Evolutionary conservation across 1,284 basidiomycete species (phyloP).

Genomic region (Papiliotrema flavescens): DNA sequence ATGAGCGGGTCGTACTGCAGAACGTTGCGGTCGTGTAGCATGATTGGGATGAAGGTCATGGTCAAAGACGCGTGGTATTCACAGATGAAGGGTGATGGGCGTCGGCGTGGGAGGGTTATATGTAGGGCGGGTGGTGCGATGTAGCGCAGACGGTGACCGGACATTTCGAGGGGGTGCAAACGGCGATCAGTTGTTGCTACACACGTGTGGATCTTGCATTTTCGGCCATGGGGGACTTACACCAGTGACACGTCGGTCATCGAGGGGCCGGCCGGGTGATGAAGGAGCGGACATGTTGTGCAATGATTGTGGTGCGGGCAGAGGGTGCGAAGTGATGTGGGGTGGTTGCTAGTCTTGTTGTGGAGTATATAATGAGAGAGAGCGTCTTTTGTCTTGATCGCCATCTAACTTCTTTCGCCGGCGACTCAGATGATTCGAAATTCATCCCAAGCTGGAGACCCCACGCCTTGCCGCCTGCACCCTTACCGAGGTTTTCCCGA

Average conservation of each 20-base stretch:
- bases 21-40: slow-evolving; percentile 1
- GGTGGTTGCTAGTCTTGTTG: not conserved
- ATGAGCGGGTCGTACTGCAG: slow-evolving; percentile 92
- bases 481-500: too few species aligned
- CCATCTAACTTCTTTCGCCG: too few species aligned
- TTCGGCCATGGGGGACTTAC: slow-evolving; percentile 35
- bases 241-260: slow-evolving; percentile 45
- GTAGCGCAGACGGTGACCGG: not conserved
- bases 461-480: too few species aligned
- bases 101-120: not conserved
- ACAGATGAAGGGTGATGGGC: not conserved
- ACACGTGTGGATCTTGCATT: not conserved
- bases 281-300: not conserved
- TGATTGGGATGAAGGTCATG: not conserved
- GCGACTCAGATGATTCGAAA: too few species aligned
- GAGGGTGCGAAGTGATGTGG: not conserved
- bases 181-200: too few species aligned
- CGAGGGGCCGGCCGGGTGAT: slow-evolving; percentile 39
- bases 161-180: not conserved
- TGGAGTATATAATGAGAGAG: not conserved
- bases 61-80: not conserved
- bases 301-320: not conserved
- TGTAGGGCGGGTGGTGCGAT: not conserved
- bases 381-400: too few species aligned
- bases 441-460: too few species aligned